Percentiles rank a stretch among this genome's conserved stretches.
phyloP scores from a whole-genome alignment of 331 rosid genomes.

The Ulmus americana region DNA sequence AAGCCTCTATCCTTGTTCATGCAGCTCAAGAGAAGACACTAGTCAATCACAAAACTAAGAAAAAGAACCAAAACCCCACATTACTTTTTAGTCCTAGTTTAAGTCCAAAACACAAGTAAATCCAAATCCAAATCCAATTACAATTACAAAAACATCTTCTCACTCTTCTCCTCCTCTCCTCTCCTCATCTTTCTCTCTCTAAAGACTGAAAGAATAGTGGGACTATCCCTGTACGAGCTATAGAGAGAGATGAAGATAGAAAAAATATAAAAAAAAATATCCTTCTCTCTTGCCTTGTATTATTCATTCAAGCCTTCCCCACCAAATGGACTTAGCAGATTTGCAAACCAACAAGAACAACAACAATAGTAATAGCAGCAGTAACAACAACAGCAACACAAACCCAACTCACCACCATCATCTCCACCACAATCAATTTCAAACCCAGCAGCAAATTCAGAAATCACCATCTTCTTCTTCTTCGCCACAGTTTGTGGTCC shows the following conservation, averaged over 20 bases:
- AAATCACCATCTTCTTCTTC: conserved; percentile 28
- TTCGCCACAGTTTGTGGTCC: conserved; percentile 40
- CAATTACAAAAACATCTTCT: neutral
- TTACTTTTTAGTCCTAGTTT: conserved; percentile 23
- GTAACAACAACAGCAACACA: conserved; percentile 18
- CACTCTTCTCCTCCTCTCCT: conserved; percentile 8
- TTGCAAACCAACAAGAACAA: conserved; percentile 51
- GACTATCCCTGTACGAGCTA: conserved; percentile 4
- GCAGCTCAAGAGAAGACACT: conserved; percentile 27
- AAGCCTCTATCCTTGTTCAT: conserved; percentile 11
- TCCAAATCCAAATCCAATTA: neutral
- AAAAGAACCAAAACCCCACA: conserved; percentile 51
- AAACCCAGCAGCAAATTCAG: conserved; percentile 20
- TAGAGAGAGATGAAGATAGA: conserved; percentile 14
- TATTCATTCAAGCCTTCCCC: conserved; percentile 34
- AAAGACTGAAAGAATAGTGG: neutral
- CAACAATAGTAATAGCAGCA: conserved; percentile 10
- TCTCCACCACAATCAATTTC: conserved; percentile 21
- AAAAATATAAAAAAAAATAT: neutral
- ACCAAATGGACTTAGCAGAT: conserved; percentile 77
- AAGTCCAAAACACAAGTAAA: conserved; percentile 15
- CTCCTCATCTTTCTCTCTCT: neutral
- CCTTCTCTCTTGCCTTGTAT: too few relatives aligned
- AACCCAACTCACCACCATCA: conserved; percentile 31
- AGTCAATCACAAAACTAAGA: conserved; percentile 35